phyloP scores from a whole-genome alignment of 306 rosid species.

The Corylus avellana region DNA sequence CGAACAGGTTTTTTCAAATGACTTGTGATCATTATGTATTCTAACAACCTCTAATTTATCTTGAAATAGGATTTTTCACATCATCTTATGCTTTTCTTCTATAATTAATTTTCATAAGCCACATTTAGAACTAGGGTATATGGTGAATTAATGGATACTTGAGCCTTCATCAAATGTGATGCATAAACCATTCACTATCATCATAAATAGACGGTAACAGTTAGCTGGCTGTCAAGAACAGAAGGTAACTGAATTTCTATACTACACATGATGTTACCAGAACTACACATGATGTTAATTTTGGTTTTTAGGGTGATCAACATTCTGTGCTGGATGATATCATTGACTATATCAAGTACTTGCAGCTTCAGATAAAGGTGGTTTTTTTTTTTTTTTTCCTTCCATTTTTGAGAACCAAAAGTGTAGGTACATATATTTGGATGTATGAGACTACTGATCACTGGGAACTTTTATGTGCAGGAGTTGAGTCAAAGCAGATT shows the following conservation, averaged over 20 bases:
- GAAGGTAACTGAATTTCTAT: background rate
- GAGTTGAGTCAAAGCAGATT: constrained; percentile 64
- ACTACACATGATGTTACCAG: background rate
- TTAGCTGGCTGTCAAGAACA: background rate
- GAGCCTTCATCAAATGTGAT: background rate
- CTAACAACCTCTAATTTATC: background rate
- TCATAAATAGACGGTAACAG: background rate
- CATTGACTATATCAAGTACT: constrained; percentile 78
- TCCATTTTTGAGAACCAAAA: background rate
- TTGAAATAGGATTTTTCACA: background rate
- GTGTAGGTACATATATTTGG: background rate
- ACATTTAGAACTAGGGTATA: background rate
- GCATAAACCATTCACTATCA: background rate
- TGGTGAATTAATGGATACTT: background rate
- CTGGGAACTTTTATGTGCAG: constrained; percentile 41
- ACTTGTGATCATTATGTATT: background rate
- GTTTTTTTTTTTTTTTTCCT: background rate
- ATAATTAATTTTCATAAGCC: background rate
- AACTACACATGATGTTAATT: constrained; percentile 17
- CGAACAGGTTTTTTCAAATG: too few species aligned
- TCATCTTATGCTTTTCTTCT: background rate
- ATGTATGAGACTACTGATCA: background rate
- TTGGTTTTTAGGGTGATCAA: constrained; percentile 64
- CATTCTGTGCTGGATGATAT: constrained; percentile 63
- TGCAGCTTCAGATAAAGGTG: constrained; percentile 87